phyloP scores from a whole-genome alignment of 1,284 basidiomycete genomes.

The Filobasidium uniguttulatum region DNA sequence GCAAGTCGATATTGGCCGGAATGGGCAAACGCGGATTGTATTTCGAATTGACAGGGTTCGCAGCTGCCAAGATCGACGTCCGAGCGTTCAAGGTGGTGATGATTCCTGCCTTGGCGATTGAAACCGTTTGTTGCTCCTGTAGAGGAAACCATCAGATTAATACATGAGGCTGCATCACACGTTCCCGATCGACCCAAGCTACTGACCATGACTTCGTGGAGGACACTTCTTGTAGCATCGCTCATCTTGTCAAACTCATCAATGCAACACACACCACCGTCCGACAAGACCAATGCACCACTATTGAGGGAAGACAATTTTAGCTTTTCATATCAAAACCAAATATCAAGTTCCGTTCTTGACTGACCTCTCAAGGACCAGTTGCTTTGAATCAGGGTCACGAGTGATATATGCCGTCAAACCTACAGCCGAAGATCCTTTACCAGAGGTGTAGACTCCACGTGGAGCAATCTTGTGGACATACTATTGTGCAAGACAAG shows the following conservation, averaged over 20 bases:
- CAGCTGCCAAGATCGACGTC: constrained; percentile 91
- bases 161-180: no score
- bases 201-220: constrained; percentile 96
- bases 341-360: background rate
- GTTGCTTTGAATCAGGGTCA: constrained; percentile 93
- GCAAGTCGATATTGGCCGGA: constrained; percentile 73
- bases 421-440: constrained; percentile 96
- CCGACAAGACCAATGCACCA: constrained; percentile 89
- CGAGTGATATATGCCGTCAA: constrained; percentile 95
- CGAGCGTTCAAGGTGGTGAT: constrained; percentile 96
- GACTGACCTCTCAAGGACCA: constrained; percentile 78
- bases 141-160: background rate
- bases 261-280: constrained; percentile 97
- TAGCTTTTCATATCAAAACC: background rate
- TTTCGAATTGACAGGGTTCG: constrained; percentile 91
- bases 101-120: constrained; percentile 98
- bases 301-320: constrained; percentile 37
- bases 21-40: constrained; percentile 84
- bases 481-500: constrained; percentile 53
- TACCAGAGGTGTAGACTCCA: constrained; percentile 92
- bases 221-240: constrained; percentile 84
- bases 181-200: background rate
- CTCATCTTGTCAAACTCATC: constrained; percentile 99
- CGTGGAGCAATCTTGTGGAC: constrained; percentile 97
- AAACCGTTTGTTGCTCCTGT: constrained; percentile 98